These are phyloP conservation scores for Rhizophora apiculata DNA, from an alignment of 345 rosid species.

Conservation along the genomic window DNA sequence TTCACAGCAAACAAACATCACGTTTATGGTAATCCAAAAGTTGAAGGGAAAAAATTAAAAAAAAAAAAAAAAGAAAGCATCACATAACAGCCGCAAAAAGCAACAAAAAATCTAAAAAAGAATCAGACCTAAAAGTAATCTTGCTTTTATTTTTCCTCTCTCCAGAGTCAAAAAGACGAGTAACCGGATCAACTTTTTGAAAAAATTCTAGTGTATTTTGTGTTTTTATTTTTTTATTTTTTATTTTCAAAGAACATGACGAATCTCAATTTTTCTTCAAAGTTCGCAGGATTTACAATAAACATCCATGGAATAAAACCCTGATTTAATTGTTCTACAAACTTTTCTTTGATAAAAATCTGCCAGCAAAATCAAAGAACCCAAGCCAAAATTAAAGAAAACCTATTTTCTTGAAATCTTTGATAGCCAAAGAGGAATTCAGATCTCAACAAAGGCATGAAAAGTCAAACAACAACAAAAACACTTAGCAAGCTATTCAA, in stretches of 20 bases:
- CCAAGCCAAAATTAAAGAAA: no score
- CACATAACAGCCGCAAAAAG: not conserved
- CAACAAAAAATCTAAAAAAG: not conserved
- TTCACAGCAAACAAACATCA: not conserved
- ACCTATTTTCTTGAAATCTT: no score
- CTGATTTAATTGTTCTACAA: not conserved
- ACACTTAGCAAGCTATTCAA: not conserved
- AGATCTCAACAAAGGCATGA: not conserved
- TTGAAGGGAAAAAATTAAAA: not conserved
- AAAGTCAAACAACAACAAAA: not conserved
- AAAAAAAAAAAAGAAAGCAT: no score
- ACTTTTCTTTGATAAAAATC: no score
- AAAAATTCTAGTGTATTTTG: not conserved
- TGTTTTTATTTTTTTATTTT: no score
- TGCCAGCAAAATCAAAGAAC: no score
- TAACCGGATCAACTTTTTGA: not conserved
- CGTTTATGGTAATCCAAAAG: not conserved
- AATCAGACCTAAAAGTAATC: conserved; percentile 8
- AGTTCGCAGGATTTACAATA: no score
- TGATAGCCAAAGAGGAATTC: not conserved
- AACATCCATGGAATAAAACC: no score
- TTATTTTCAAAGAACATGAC: no score
- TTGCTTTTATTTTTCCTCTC: conserved; percentile 6
- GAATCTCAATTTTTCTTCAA: no score
- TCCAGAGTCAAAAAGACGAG: not conserved